These are phyloP conservation scores for Termitomyces sp. DNA, from an alignment of 768 basidiomycete species.

Conservation along the genomic window DNA sequence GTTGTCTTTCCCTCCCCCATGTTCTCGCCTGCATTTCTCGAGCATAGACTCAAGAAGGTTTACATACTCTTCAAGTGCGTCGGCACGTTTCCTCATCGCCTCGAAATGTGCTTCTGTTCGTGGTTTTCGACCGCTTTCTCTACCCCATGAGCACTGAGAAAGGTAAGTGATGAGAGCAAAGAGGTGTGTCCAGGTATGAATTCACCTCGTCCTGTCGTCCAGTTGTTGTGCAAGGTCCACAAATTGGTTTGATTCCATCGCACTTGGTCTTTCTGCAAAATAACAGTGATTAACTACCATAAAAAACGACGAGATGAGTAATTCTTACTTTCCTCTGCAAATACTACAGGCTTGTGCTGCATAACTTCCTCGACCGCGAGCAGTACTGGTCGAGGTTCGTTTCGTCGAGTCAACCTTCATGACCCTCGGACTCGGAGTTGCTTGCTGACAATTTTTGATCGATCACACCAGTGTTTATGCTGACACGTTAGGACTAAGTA, in stretches of 20 bases:
- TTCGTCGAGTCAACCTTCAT: conserved; percentile 23
- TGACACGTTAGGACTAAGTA: not conserved
- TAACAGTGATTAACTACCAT: not conserved
- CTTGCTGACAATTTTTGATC: conserved; percentile 8
- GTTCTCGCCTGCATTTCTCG: conserved; percentile 37
- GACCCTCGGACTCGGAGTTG: conserved; percentile 8
- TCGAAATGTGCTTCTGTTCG: conserved; percentile 45
- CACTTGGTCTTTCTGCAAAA: conserved; percentile 42
- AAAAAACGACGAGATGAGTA: not conserved
- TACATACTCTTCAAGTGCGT: conserved; percentile 37
- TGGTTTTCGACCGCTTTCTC: conserved; percentile 36
- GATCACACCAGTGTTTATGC: conserved; percentile 5
- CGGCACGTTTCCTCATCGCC: conserved; percentile 36
- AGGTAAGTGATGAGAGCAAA: not conserved
- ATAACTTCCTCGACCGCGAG: conserved; percentile 34
- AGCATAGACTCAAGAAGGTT: conserved; percentile 39
- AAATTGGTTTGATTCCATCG: conserved; percentile 41
- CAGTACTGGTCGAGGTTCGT: conserved; percentile 15
- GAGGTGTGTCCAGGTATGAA: not conserved
- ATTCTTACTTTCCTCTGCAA: conserved; percentile 37
- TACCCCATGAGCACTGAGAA: conserved; percentile 40
- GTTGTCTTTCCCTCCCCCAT: conserved; percentile 25
- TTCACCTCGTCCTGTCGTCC: conserved; percentile 37
- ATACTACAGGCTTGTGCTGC: conserved; percentile 34
- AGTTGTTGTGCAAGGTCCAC: conserved; percentile 33